A percentile compares a stretch with the other conserved stretches of the same genome.
Conservation (phyloP, 768 basidiomycete genomes). For the Lentinus tigrinus region DNA sequence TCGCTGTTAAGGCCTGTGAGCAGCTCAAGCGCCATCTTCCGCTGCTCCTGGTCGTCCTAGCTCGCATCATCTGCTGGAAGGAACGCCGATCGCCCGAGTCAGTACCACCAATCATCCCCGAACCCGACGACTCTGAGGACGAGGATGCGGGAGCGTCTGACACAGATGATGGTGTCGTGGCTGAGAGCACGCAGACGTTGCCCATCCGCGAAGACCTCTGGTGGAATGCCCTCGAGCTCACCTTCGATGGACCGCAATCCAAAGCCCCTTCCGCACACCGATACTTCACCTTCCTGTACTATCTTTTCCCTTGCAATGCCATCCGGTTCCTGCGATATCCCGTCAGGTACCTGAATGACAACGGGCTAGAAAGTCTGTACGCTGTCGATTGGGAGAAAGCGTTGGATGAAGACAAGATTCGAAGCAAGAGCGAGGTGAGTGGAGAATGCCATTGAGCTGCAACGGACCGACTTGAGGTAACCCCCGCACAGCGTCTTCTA, state of each 20-base stretch:
- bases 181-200: conserved; percentile 14
- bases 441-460: neutral
- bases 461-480: neutral
- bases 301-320: conserved; percentile 88
- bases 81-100: conserved; percentile 40
- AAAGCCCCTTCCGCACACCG: conserved; percentile 58
- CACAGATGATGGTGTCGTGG: conserved; percentile 15
- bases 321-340: conserved; percentile 77
- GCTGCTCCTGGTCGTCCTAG: conserved; percentile 62
- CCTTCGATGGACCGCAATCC: conserved; percentile 53
- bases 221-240: conserved; percentile 67
- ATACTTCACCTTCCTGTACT: conserved; percentile 82
- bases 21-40: conserved; percentile 62
- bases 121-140: conserved; percentile 27
- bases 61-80: conserved; percentile 76
- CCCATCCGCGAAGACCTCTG: conserved; percentile 51
- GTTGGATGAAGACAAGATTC: conserved; percentile 67
- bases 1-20: conserved; percentile 62
- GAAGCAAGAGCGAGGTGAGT: conserved; percentile 69
- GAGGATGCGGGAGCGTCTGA: conserved; percentile 5
- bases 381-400: conserved; percentile 68
- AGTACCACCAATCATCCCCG: conserved; percentile 8
- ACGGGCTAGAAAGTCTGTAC: conserved; percentile 55
- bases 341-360: conserved; percentile 56
- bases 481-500: conserved; percentile 52